phyloP scores from a whole-genome alignment of 2,329 filamentous ascomycete species.

The Aspergillus chevalieri region DNA sequence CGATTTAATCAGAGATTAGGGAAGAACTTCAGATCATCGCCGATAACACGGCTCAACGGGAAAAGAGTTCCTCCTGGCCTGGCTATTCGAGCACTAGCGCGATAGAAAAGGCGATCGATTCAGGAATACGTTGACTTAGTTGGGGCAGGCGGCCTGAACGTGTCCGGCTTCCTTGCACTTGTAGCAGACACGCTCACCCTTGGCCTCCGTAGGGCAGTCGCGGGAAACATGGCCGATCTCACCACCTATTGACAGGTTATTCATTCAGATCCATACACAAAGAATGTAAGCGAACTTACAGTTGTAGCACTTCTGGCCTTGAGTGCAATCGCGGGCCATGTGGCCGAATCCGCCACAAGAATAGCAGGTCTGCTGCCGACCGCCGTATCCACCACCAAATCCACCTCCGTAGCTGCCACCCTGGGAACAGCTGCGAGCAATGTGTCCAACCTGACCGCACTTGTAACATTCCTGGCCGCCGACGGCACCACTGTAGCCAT shows the following conservation, averaged over 20 bases:
- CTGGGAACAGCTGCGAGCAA: conserved; percentile 63
- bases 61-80: conserved; percentile 8
- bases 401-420: conserved; percentile 46
- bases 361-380: conserved; percentile 82
- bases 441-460: conserved; percentile 94
- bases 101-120: conserved; percentile 21
- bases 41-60: conserved; percentile 11
- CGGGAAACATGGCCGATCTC: conserved; percentile 92
- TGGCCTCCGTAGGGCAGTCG: conserved; percentile 90
- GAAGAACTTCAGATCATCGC: conserved; percentile 22
- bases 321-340: conserved; percentile 96
- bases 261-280: conserved; percentile 4
- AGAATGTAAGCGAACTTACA: conserved; percentile 50
- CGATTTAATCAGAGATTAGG: conserved; percentile 18
- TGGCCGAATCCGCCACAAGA: conserved; percentile 95
- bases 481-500: conserved; percentile 41
- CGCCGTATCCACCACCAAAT: conserved; percentile 45
- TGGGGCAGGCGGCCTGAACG: conserved; percentile 90
- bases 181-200: conserved; percentile 95
- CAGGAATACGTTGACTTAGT: conserved; percentile 46
- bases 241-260: conserved; percentile 44
- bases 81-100: conserved; percentile 15
- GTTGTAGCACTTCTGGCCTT: conserved; percentile 99
- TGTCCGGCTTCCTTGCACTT: conserved; percentile 85
- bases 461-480: conserved; percentile 83